phyloP scores from a whole-genome alignment of 23 red algal species.

The Gracilaria gracilis region DNA sequence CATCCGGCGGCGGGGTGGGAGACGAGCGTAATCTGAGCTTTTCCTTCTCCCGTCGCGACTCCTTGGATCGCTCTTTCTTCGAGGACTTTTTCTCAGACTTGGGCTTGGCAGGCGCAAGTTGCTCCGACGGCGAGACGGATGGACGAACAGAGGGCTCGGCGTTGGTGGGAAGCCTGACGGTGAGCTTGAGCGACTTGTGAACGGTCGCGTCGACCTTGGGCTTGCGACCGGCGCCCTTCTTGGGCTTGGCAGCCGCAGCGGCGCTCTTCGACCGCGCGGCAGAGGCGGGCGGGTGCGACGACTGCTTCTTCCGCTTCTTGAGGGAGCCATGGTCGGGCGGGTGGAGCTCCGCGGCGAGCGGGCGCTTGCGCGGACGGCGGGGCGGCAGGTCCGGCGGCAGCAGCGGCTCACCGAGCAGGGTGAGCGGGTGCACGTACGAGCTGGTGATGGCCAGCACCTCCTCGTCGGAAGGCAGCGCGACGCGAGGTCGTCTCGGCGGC shows the following conservation, averaged over 20 bases:
- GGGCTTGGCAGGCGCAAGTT: not conserved
- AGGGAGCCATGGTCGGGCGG: not conserved
- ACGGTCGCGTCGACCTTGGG: not conserved
- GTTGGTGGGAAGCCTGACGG: not conserved
- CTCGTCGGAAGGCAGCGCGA: not conserved
- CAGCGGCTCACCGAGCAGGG: not conserved
- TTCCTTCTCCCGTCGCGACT: not conserved
- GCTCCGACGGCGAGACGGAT: not conserved
- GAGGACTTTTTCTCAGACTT: not conserved
- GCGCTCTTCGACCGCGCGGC: not conserved
- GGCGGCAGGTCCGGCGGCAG: slow-evolving; percentile 2
- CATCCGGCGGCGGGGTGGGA: not conserved
- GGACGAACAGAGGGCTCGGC: not conserved
- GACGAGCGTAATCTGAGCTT: not conserved
- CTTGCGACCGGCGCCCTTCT: not conserved
- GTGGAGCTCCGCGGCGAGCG: not conserved
- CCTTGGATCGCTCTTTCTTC: not conserved
- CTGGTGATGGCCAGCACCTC: slow-evolving; percentile 2
- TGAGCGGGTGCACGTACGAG: not conserved
- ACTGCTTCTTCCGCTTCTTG: not conserved
- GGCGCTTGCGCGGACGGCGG: not conserved
- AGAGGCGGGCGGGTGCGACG: not conserved
- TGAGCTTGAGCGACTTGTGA: slow-evolving; percentile 12
- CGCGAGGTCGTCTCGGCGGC: not conserved
- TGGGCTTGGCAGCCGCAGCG: not conserved